Conservation (phyloP, 2,329 filamentous ascomycete species). For the Aspergillus cejpii region DNA sequence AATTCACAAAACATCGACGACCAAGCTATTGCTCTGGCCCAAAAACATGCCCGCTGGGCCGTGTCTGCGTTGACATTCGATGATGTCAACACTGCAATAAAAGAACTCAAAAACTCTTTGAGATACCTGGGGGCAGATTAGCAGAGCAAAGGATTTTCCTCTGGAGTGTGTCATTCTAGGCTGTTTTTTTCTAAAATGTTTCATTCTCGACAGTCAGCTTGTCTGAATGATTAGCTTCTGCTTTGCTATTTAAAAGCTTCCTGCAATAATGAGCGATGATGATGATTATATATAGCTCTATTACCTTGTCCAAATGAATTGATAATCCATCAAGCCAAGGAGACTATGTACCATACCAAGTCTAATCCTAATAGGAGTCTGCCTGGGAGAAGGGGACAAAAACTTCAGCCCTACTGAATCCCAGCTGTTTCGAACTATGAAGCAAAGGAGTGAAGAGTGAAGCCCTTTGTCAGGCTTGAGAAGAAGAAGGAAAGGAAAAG, state of each 20-base stretch:
- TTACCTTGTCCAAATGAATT: background rate
- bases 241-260: background rate
- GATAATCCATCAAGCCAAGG: background rate
- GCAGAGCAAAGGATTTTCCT: conserved; percentile 5
- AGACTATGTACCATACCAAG: background rate
- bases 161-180: background rate
- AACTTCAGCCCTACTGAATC: background rate
- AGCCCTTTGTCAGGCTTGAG: too few species aligned
- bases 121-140: conserved; percentile 59
- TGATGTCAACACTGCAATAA: conserved; percentile 82
- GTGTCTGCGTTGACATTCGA: conserved; percentile 97
- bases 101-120: conserved; percentile 72
- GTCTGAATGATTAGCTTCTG: background rate
- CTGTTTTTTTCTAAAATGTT: background rate
- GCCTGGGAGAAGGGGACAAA: background rate
- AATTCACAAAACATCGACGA: conserved; percentile 50
- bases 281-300: background rate
- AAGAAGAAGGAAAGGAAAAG: too few species aligned
- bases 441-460: background rate
- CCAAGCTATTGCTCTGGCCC: conserved; percentile 68
- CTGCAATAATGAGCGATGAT: background rate
- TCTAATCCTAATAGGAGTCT: background rate
- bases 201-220: background rate
- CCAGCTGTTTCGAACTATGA: background rate
- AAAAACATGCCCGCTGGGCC: conserved; percentile 95